Percentiles rank a stretch among this genome's conserved stretches.
Evolutionary conservation across 1,284 basidiomycete species (phyloP).

Genomic region (Kalmanozyma brasiliensis): DNA sequence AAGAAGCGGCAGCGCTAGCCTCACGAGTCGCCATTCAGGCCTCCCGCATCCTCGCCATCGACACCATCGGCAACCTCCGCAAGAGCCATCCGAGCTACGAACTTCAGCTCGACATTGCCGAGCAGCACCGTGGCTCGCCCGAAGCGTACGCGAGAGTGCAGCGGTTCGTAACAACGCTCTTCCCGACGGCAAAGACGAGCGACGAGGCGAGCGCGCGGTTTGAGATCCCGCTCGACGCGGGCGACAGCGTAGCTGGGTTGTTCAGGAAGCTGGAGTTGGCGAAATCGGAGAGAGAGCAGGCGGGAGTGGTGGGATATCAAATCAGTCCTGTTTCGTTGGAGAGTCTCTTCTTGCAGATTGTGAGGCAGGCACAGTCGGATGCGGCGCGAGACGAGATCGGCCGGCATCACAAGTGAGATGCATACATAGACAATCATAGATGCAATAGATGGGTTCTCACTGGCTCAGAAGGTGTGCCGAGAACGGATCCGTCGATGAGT

Average conservation of each 20-base stretch:
- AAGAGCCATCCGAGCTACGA: slow-evolving; percentile 79
- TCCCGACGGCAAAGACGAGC: slow-evolving; percentile 76
- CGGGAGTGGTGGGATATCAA: slow-evolving; percentile 27
- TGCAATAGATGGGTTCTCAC: too few relatives aligned
- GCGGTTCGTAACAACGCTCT: slow-evolving; percentile 73
- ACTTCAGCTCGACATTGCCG: slow-evolving; percentile 78
- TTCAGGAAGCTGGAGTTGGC: slow-evolving; percentile 26
- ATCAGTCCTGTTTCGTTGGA: slow-evolving; percentile 72
- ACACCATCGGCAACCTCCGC: slow-evolving; percentile 76
- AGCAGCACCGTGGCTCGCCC: slow-evolving; percentile 13
- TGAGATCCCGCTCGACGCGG: slow-evolving; percentile 75
- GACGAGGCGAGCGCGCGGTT: slow-evolving; percentile 82
- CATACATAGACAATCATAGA: too few relatives aligned
- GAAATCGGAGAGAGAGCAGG: slow-evolving; percentile 7
- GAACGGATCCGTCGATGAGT: too few relatives aligned
- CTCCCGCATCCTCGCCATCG: slow-evolving; percentile 71
- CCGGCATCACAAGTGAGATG: background rate
- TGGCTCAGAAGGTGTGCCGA: too few relatives aligned
- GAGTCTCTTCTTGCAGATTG: slow-evolving; percentile 79
- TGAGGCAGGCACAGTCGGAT: slow-evolving; percentile 70
- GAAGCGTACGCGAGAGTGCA: slow-evolving; percentile 73
- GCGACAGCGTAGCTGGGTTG: slow-evolving; percentile 77
- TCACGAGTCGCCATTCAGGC: slow-evolving; percentile 53
- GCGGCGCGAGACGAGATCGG: slow-evolving; percentile 25
- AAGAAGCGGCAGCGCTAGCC: slow-evolving; percentile 82